These are phyloP conservation scores for Ampelomyces quisqualis DNA, from an alignment of 2,329 filamentous ascomycete species.

Conservation along the genomic window DNA sequence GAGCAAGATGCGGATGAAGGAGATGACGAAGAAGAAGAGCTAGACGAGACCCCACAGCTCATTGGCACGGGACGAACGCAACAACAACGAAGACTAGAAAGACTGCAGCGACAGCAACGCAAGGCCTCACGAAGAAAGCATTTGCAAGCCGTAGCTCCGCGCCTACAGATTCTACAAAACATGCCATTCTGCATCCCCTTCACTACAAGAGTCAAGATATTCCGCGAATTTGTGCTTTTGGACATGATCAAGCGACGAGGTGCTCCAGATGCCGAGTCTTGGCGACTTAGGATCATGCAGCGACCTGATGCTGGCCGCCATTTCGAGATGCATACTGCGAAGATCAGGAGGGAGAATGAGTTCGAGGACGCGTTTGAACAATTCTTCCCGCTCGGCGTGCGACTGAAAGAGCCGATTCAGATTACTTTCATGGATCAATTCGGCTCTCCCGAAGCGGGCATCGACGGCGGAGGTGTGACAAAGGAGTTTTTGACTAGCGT, in stretches of 20 bases:
- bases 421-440: conserved; percentile 96
- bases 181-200: conserved; percentile 98
- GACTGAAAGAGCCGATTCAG: conserved; percentile 90
- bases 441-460: conserved; percentile 81
- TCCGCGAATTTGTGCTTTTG: conserved; percentile 83
- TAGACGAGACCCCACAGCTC: conserved; percentile 38
- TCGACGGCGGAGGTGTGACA: conserved; percentile 94
- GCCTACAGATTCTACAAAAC: conserved; percentile 86
- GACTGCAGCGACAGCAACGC: conserved; percentile 63
- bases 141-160: conserved; percentile 76
- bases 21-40: conserved; percentile 45
- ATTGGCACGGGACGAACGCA: conserved; percentile 63
- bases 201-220: conserved; percentile 84
- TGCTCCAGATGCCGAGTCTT: conserved; percentile 69
- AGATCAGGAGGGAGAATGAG: conserved; percentile 73
- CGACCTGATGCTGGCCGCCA: conserved; percentile 36
- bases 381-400: conserved; percentile 78
- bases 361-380: conserved; percentile 84
- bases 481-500: conserved; percentile 95
- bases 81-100: conserved; percentile 63
- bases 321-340: conserved; percentile 64
- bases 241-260: conserved; percentile 77
- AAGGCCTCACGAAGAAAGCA: conserved; percentile 68
- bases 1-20: conserved; percentile 62
- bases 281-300: conserved; percentile 61